Percentiles rank a stretch among this genome's conserved stretches.
Evolutionary conservation across 2,329 filamentous ascomycete genomes (phyloP).

Genomic region (Ustilaginoidea virens): DNA sequence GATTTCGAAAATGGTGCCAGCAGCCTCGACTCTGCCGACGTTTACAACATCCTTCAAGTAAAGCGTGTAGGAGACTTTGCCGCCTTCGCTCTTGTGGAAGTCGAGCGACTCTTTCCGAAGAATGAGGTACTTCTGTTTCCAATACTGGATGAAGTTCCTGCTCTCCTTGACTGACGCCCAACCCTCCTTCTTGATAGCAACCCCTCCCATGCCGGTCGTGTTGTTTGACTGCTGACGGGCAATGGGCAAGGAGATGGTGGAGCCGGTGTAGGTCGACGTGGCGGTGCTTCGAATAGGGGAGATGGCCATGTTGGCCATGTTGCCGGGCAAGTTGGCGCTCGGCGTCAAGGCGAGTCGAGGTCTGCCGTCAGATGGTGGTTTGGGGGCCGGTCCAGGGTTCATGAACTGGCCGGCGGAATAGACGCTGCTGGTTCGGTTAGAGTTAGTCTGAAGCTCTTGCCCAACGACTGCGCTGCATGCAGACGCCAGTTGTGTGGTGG

Average conservation of each 20-base stretch:
- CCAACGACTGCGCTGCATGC: background rate
- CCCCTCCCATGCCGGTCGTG: slow-evolving; percentile 48
- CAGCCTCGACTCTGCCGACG: slow-evolving; percentile 80
- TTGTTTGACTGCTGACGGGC: slow-evolving; percentile 45
- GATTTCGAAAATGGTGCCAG: slow-evolving; percentile 88
- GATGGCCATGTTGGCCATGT: slow-evolving; percentile 65
- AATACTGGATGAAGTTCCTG: slow-evolving; percentile 65
- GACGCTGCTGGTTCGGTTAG: no score
- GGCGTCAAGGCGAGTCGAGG: slow-evolving; percentile 70
- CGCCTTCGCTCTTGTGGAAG: slow-evolving; percentile 82
- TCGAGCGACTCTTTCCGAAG: slow-evolving; percentile 86
- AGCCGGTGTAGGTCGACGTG: slow-evolving; percentile 53
- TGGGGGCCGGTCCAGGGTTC: slow-evolving; percentile 90
- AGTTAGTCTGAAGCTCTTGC: slow-evolving; percentile 3
- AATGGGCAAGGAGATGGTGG: slow-evolving; percentile 58
- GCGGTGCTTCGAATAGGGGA: slow-evolving; percentile 52
- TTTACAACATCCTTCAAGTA: slow-evolving; percentile 76
- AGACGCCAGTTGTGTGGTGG: no score
- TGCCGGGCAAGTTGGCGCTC: slow-evolving; percentile 57
- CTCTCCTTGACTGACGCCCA: slow-evolving; percentile 85
- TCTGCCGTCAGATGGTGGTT: slow-evolving; percentile 70
- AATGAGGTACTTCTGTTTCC: slow-evolving; percentile 87
- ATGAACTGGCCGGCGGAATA: slow-evolving; percentile 63
- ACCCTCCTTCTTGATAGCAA: slow-evolving; percentile 66
- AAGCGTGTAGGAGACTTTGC: slow-evolving; percentile 77